Evolutionary conservation across 345 rosid genomes (phyloP), one percentile per base, ranked within the genome.

Genomic region (Chamaenerion angustifolium): DNA sequence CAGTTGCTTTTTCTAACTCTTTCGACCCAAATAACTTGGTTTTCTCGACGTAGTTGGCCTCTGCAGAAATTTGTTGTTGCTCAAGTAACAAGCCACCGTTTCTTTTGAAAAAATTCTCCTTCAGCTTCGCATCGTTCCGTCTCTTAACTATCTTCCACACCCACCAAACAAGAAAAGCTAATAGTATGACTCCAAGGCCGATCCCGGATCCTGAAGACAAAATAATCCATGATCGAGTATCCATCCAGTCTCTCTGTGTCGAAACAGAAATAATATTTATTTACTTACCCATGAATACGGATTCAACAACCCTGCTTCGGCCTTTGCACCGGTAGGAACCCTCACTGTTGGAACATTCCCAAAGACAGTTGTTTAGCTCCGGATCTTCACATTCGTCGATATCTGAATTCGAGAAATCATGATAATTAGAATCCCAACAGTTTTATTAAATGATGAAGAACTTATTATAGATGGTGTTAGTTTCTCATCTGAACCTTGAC

Each of bases 61-160:
- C 55, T 3, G 16, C 37, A 11, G 55, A 49, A 37, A 27, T 25
- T 27, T 43, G 7, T 17, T 58, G 49, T 16, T 58, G 56, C 35
- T 58, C 15, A 25, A 58, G 35, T n/a, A 58, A 49, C 2, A 58
- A 43, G 15, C 62, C 51, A 1, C 62, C 62, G 35, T 58, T 58
- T 43, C 44, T 45, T 18, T 43, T 43, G 50, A 58, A 58, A 50
- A 49, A 51, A 12, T 10, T 42, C 17, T 50, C 48, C 49, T 58
- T 44, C 1, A 21, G 50, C 62, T 50, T 58, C 16, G 2, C 12
- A 10, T 43, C 42, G 16, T 50, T 43, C 37, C 50, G 50, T 46
- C 40, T 11, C 56, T 41, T 58, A 4, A 44, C 43, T 16, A 31
- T 56, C 37, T 18, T 58, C 42, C 16, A 44, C 12, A 45, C 10